Conservation (phyloP, 768 basidiomycete species). For the Tulasnella sp. region DNA sequence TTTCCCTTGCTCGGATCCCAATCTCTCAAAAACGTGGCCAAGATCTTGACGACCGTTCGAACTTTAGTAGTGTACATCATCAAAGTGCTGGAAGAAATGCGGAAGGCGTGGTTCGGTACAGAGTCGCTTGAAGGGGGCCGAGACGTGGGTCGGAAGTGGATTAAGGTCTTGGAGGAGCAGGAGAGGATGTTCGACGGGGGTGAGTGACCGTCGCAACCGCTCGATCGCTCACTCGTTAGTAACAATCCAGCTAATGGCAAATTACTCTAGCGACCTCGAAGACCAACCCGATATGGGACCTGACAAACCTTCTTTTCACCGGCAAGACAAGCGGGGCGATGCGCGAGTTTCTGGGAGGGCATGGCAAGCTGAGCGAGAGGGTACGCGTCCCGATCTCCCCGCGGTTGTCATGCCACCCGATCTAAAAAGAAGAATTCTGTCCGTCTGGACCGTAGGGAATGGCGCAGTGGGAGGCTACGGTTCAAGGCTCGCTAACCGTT, state of each 20-base stretch:
- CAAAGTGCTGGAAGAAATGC: conserved; percentile 63
- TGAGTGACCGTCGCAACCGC: conserved; percentile 25
- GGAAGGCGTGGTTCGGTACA: conserved; percentile 58
- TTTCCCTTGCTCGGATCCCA: conserved; percentile 47
- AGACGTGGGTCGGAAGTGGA: conserved; percentile 63
- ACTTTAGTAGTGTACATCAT: conserved; percentile 63
- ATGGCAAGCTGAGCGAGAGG: conserved; percentile 72
- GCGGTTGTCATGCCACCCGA: background rate
- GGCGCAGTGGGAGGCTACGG: conserved; percentile 70
- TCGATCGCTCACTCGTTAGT: conserved; percentile 15
- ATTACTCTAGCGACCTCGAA: conserved; percentile 26
- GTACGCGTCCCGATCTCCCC: conserved; percentile 30
- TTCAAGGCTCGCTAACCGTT: conserved; percentile 57
- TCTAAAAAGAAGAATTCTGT: conserved; percentile 9
- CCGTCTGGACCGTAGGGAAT: conserved; percentile 40
- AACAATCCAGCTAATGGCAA: conserved; percentile 2
- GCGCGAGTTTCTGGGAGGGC: conserved; percentile 61
- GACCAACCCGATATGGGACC: conserved; percentile 54
- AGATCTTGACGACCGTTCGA: conserved; percentile 53
- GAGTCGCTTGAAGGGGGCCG: conserved; percentile 49
- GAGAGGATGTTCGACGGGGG: conserved; percentile 57
- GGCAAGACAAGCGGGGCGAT: conserved; percentile 63
- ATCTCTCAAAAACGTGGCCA: conserved; percentile 55
- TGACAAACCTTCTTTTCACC: conserved; percentile 58
- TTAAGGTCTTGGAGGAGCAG: conserved; percentile 49